A percentile compares a stretch with the other conserved stretches of the same genome.
Conservation (phyloP, 2,329 filamentous ascomycete species). For the Fusarium chlamydosporum region DNA sequence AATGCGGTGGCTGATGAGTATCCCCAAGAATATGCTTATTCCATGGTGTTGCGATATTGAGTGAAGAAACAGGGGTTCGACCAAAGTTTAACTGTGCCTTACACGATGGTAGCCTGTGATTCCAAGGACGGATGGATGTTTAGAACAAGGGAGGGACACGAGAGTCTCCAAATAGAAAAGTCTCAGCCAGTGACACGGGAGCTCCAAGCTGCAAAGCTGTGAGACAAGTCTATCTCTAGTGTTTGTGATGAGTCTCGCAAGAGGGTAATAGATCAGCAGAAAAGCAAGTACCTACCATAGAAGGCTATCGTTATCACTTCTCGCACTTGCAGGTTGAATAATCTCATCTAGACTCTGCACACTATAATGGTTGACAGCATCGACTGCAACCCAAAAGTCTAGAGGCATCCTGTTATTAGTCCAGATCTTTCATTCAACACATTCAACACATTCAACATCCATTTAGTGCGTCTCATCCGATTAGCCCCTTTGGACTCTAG, state of each 20-base stretch:
- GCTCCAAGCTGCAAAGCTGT: background rate
- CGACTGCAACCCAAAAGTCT: slow-evolving; percentile 1
- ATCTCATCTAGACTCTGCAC: slow-evolving; percentile 13
- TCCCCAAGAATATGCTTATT: slow-evolving; percentile 21
- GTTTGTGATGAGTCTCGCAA: slow-evolving; percentile 35
- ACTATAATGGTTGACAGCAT: slow-evolving; percentile 18
- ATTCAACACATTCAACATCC: slow-evolving; percentile 26
- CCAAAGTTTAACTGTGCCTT: slow-evolving; percentile 10
- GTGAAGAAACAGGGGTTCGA: slow-evolving; percentile 26
- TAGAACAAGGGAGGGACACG: slow-evolving; percentile 20
- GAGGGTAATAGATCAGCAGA: slow-evolving; percentile 15
- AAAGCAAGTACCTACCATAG: slow-evolving; percentile 9
- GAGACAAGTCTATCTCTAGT: slow-evolving; percentile 14
- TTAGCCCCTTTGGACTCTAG: slow-evolving; percentile 18
- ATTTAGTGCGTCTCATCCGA: slow-evolving; percentile 34
- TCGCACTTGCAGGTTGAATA: slow-evolving; percentile 12
- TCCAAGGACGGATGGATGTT: slow-evolving; percentile 32
- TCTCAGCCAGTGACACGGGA: slow-evolving; percentile 1
- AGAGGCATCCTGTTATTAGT: slow-evolving; percentile 3
- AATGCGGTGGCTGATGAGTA: slow-evolving; percentile 6
- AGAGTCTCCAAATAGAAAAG: slow-evolving; percentile 13
- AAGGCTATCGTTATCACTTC: slow-evolving; percentile 25
- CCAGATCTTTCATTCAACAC: slow-evolving; percentile 11
- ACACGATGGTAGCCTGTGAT: slow-evolving; percentile 26
- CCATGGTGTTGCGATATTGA: slow-evolving; percentile 16